phyloP scores from a whole-genome alignment of 148 eudicot genomes.

The Arctostaphylos glauca region DNA sequence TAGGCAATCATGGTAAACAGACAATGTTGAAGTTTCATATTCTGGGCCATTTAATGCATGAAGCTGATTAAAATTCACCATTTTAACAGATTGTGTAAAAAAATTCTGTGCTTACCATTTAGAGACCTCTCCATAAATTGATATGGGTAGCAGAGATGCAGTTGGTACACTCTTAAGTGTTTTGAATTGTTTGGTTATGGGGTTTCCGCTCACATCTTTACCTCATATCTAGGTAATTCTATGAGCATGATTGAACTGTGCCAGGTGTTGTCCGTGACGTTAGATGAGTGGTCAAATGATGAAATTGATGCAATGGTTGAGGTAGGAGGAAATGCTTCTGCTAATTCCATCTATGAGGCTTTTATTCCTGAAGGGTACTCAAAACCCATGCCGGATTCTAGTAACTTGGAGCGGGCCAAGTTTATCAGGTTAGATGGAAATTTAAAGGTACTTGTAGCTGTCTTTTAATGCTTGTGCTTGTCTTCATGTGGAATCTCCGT shows the following conservation, averaged over 20 bases:
- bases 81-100: too few species aligned
- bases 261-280: constrained; percentile 89
- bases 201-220: neutral
- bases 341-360: constrained; percentile 92
- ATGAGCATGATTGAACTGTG: neutral
- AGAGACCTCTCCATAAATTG: too few species aligned
- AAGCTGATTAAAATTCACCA: too few species aligned
- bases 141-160: too few species aligned
- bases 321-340: constrained; percentile 94
- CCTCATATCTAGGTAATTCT: neutral
- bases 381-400: constrained; percentile 75
- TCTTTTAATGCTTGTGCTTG: neutral
- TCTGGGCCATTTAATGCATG: too few species aligned
- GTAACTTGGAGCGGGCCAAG: constrained; percentile 55
- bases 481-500: neutral
- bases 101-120: too few species aligned
- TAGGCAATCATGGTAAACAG: neutral
- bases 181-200: neutral
- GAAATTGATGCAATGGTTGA: constrained; percentile 85
- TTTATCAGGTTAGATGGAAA: constrained; percentile 64
- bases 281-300: constrained; percentile 93
- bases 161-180: too few species aligned
- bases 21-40: neutral
- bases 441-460: neutral
- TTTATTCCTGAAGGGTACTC: constrained; percentile 70